Evolutionary conservation across 495 filamentous ascomycete genomes (phyloP).

Genomic region (Xylaria intraflava): DNA sequence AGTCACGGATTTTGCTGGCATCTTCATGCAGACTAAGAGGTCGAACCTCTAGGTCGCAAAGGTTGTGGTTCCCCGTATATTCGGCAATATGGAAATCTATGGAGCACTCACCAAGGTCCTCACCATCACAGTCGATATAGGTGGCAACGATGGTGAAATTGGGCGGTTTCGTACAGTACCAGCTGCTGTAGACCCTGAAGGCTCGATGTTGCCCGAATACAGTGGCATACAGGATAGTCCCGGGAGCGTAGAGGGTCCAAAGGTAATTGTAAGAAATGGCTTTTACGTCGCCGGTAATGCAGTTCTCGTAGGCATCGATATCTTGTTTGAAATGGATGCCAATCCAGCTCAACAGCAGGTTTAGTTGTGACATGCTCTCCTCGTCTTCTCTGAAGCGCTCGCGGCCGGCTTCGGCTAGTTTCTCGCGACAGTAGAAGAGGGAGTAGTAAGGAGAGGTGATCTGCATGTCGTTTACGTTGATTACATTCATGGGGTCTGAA

Average conservation of each 20-base stretch:
- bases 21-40: conserved; percentile 26
- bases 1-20: conserved; percentile 6
- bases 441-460: conserved; percentile 27
- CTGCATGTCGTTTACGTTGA: conserved; percentile 15
- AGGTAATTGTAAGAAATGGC: conserved; percentile 29
- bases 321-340: conserved; percentile 27
- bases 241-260: conserved; percentile 32
- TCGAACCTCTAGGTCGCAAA: conserved; percentile 20
- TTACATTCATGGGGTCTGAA: conserved; percentile 5
- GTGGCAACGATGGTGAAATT: conserved; percentile 9
- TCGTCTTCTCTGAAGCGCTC: conserved; percentile 24
- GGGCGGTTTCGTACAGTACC: conserved; percentile 16
- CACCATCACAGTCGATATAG: conserved; percentile 33
- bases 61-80: conserved; percentile 20
- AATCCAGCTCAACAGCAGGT: conserved; percentile 32
- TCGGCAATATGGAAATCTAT: conserved; percentile 18
- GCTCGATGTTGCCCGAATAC: conserved; percentile 25
- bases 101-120: conserved; percentile 20
- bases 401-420: conserved; percentile 22
- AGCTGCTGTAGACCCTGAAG: conserved; percentile 17
- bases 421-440: conserved; percentile 28
- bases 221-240: conserved; percentile 21
- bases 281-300: conserved; percentile 16
- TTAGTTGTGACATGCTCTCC: conserved; percentile 23
- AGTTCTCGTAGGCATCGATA: conserved; percentile 27